Base-by-base conservation (phyloP, 2,329 filamentous ascomycete species). In the Teratosphaeria destructans region DNA sequence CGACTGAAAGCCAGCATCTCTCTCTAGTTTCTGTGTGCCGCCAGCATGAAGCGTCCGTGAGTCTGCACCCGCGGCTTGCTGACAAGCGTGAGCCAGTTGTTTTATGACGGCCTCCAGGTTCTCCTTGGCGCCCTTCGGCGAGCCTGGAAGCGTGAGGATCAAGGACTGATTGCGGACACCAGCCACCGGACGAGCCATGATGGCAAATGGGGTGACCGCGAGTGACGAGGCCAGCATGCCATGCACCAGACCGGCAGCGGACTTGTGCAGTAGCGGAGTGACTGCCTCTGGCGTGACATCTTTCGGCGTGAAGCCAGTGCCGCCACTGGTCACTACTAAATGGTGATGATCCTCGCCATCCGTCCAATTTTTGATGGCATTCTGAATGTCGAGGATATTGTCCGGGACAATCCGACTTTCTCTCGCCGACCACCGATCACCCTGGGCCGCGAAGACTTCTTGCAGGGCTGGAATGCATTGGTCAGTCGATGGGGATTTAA, bases 181-280 rank as follows among this genome's bases (percentile, higher is more conserved):
- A 26, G 94, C 94, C 12, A 95, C 89, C 4, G 94, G 94, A 54
- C 94, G 84, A 57, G 94, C 89, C 94, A 99, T 99, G 78, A 96
- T 87, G 53, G 94, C 94, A 76, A 99, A 99, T 54, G 93, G 92
- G 2, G 94, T 99, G 37, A 97, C 85, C 52, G 84, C 79, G 16
- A 96, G 77, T 0, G 93, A 97, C 23, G 89, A 81, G 5, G 91
- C 81, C 52, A 99, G 79, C 93, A 99, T 99, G 64, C 86, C 91
- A 75, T 99, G 92, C 75, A 96, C 88, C 56, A 99, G 79, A 0
- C 94, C 94, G 0, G 91, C 85, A 0, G 94, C 94, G 73, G 93
- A 85, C 71, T 88, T 91, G 69, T 96, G 86, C 52, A 97, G 79
- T 49, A 97, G 75, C 5, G 86, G 83, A 14, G 81, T 77, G n/a